phyloP scores from a whole-genome alignment of 495 filamentous ascomycete genomes.

The Annulohypoxylon bovei region DNA sequence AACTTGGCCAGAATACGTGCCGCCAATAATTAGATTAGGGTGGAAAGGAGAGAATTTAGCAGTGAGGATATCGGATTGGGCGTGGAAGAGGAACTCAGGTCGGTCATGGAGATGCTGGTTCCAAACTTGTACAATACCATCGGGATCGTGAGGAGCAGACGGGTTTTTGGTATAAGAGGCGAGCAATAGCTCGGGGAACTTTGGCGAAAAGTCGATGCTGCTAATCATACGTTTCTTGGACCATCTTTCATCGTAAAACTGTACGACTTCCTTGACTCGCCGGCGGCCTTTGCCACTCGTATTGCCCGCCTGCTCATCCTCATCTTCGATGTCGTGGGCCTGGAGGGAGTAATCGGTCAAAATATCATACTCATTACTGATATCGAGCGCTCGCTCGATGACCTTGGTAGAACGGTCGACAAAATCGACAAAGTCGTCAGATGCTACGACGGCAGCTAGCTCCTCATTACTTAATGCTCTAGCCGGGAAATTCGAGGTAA shows the following conservation, averaged over 20 bases:
- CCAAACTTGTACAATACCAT: slow-evolving; percentile 95
- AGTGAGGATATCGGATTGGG: slow-evolving; percentile 92
- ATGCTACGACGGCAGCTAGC: slow-evolving; percentile 87
- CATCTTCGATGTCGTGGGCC: slow-evolving; percentile 75
- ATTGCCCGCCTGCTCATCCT: slow-evolving; percentile 81
- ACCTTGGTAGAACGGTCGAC: slow-evolving; percentile 96
- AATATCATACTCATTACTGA: slow-evolving; percentile 84
- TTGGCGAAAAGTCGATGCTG: slow-evolving; percentile 90
- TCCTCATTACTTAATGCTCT: slow-evolving; percentile 86
- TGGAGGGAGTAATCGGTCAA: slow-evolving; percentile 91
- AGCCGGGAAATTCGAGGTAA: slow-evolving; percentile 73
- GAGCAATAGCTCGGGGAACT: slow-evolving; percentile 91
- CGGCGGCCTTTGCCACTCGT: slow-evolving; percentile 77
- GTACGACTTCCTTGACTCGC: slow-evolving; percentile 83
- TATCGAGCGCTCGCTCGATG: slow-evolving; percentile 91
- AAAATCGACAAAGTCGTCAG: slow-evolving; percentile 93
- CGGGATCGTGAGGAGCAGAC: slow-evolving; percentile 92
- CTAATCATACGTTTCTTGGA: slow-evolving; percentile 97
- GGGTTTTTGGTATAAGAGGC: slow-evolving; percentile 97
- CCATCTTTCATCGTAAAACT: slow-evolving; percentile 96
- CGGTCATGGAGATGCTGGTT: slow-evolving; percentile 93
- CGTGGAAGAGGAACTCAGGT: slow-evolving; percentile 95
- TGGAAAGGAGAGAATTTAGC: slow-evolving; percentile 98
- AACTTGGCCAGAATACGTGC: slow-evolving; percentile 95
- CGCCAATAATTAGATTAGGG: slow-evolving; percentile 92